Percentiles rank a stretch among this genome's conserved stretches.
Evolutionary conservation across 31 red algal species (phyloP).

Genomic region (Odonthalia washingtoniensis): DNA sequence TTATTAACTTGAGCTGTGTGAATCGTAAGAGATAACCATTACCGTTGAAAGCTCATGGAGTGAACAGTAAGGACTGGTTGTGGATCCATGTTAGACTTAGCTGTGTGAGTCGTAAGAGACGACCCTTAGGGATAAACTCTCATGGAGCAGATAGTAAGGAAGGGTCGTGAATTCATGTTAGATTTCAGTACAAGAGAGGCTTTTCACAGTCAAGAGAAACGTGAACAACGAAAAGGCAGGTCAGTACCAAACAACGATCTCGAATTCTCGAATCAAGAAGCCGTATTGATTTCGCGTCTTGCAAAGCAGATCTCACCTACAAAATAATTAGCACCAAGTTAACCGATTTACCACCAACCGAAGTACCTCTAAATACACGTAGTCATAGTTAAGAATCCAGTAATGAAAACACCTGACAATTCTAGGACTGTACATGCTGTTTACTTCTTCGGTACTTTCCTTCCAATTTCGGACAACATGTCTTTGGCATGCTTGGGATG

Average conservation of each 20-base stretch:
- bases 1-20: background rate
- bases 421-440: background rate
- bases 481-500: too few species aligned
- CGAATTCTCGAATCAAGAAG: background rate
- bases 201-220: background rate
- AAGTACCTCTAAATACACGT: background rate
- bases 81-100: background rate
- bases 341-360: background rate
- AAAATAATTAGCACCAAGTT: background rate
- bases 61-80: background rate
- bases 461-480: too few species aligned
- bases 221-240: background rate
- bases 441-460: too few species aligned
- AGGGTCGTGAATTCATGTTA: background rate
- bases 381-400: background rate
- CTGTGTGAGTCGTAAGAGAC: background rate
- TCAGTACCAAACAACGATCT: background rate
- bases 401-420: background rate
- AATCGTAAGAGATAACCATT: background rate
- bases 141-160: background rate
- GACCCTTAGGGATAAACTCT: background rate
- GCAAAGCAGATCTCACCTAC: background rate
- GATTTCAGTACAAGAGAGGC: background rate
- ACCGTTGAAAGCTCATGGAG: background rate
- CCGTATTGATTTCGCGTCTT: background rate